Base-by-base conservation (phyloP, 768 basidiomycete species). In the Mrakia frigida region DNA sequence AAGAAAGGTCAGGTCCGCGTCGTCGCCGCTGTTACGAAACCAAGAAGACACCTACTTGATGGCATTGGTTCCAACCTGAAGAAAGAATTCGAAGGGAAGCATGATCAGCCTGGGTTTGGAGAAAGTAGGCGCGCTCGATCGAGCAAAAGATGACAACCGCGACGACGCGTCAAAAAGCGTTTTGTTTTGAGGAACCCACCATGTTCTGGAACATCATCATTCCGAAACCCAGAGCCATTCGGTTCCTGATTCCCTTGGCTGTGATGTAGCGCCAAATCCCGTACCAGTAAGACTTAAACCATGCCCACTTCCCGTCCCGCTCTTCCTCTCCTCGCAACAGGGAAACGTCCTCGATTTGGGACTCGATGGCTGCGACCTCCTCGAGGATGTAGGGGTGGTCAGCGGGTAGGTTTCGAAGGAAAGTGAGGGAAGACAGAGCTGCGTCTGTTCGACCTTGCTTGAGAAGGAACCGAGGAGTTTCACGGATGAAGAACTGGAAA, bases 391-490 rank as follows among this genome's bases (percentile, higher is more conserved):
- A 81, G 23, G 73, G 71, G 76, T 82, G 79, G 61, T 83, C 81
- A 3, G 73, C 76, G 23, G 82, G 82, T 0, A 84, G 78, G 33
- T 79, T 79, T 56, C 84, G 82, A 23, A 84, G 78, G 53, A 61
- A 81, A 43, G 79, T 73, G 25, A 84, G 78, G 74, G 82, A 82
- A 70, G 80, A 80, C 73, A 82, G 28, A 9, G 83, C 83, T 25
- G 81, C 59, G 16, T 80, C 82, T 59, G 81, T 79, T 23, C 78
- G 74, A 65, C 80, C 76, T 60, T 74, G 73, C 39, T 75, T 74
- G 77, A 82, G 70, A 35, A 80, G 79, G 81, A 81, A 83, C 18
- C 81, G 80, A 13, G 84, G 84, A 0, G 83, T 83, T 77, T 84
- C 84, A 63, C 79, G 70, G 67, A 84, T 67, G 81, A 84, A 81